These are phyloP conservation scores for Flaveria trinervia DNA, from an alignment of 129 eudicot genomes.

Conservation along the genomic window DNA sequence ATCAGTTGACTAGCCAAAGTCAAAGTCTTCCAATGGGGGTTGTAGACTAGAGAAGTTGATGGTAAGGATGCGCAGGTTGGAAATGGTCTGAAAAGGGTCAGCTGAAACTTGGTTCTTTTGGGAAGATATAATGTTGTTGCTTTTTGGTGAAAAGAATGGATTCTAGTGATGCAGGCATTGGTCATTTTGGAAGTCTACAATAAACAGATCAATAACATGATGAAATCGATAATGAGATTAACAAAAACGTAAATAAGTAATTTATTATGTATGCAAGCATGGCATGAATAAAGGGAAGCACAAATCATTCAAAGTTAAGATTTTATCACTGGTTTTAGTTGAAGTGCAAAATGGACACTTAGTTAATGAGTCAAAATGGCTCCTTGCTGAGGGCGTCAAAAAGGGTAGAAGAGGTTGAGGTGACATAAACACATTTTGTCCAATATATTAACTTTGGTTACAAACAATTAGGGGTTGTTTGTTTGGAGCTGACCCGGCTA, in stretches of 20 bases:
- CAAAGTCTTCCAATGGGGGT: conserved; percentile 33
- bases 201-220: neutral
- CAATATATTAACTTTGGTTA: neutral
- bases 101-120: conserved; percentile 31
- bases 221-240: conserved; percentile 5
- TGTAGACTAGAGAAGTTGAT: conserved; percentile 33
- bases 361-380: neutral
- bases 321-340: neutral
- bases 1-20: conserved; percentile 45
- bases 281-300: neutral
- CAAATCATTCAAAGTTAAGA: conserved; percentile 1
- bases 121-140: conserved; percentile 42
- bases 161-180: conserved; percentile 52
- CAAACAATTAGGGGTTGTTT: neutral
- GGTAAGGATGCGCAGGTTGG: conserved; percentile 44
- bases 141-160: conserved; percentile 40
- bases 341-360: neutral
- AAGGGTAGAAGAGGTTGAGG: neutral
- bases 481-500: too few species aligned
- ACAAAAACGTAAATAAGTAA: neutral
- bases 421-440: neutral
- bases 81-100: conserved; percentile 36
- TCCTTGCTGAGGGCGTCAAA: neutral
- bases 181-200: conserved; percentile 49
- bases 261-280: neutral